A percentile compares a stretch with the other conserved stretches of the same genome.
Conservation (phyloP, 257 asterid genomes). For the Solanum piurae region DNA sequence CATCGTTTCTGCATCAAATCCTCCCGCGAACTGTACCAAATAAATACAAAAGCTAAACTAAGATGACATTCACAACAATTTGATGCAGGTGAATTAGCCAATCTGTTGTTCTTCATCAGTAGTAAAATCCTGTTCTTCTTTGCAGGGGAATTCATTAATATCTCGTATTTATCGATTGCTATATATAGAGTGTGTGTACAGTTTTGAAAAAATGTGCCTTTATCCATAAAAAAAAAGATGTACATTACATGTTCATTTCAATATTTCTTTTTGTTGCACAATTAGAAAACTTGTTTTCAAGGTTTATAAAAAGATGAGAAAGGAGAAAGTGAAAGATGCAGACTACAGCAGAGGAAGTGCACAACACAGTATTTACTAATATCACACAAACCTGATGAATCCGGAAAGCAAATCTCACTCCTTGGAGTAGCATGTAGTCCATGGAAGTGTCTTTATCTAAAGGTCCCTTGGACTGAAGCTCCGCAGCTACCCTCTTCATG, state of each 20-base stretch:
- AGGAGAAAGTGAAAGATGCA: neutral
- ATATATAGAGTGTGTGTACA: neutral
- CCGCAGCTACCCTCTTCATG: constrained; percentile 85
- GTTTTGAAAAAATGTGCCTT: neutral
- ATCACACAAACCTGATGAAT: constrained; percentile 74
- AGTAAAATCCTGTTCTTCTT: neutral
- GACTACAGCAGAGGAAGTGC: neutral
- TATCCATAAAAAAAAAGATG: neutral
- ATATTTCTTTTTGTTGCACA: neutral
- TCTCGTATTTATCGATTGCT: neutral
- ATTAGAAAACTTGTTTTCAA: neutral
- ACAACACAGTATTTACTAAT: neutral
- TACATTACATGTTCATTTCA: neutral
- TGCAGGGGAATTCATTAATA: neutral
- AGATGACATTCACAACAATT: neutral
- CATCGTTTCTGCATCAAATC: constrained; percentile 92
- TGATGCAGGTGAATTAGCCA: neutral
- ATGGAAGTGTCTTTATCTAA: constrained; percentile 74
- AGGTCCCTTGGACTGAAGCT: constrained; percentile 64
- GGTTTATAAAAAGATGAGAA: neutral
- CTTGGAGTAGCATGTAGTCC: constrained; percentile 85
- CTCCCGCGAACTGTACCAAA: constrained; percentile 83
- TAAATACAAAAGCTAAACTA: neutral
- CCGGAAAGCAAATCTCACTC: constrained; percentile 90
- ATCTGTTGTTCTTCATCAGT: neutral